Evolutionary conservation across 1,284 basidiomycete genomes (phyloP).

Genomic region (Trichosporon ovoides): DNA sequence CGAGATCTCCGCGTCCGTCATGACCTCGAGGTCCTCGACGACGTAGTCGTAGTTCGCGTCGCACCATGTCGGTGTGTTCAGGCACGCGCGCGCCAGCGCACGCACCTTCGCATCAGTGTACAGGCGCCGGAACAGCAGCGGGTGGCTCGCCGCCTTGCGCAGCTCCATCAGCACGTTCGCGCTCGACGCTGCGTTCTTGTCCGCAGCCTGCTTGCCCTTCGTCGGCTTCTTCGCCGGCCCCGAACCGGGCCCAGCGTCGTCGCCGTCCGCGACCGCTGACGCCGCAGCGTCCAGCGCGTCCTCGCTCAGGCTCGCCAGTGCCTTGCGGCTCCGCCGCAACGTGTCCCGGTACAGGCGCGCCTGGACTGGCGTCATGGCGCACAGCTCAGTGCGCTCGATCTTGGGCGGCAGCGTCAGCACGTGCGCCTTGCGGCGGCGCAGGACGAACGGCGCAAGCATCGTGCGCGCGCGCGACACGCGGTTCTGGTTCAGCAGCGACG

Average conservation of each 20-base stretch:
- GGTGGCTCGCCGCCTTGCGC: constrained; percentile 91
- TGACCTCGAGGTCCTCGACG: constrained; percentile 79
- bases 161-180: constrained; percentile 93
- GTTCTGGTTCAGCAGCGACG: constrained; percentile 79
- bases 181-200: constrained; percentile 38
- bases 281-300: constrained; percentile 36
- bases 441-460: constrained; percentile 98
- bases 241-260: constrained; percentile 39
- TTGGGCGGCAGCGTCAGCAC: constrained; percentile 89
- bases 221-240: constrained; percentile 51
- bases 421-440: constrained; percentile 89
- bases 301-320: constrained; percentile 65
- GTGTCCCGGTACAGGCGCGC: constrained; percentile 78
- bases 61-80: constrained; percentile 82
- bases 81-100: constrained; percentile 69
- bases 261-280: constrained; percentile 36
- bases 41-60: constrained; percentile 73
- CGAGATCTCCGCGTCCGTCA: constrained; percentile 92
- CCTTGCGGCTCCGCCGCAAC: constrained; percentile 72
- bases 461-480: constrained; percentile 91
- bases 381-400: constrained; percentile 86
- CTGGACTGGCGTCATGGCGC: constrained; percentile 83
- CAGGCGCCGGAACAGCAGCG: constrained; percentile 82
- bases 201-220: constrained; percentile 55
- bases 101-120: constrained; percentile 74